phyloP scores from a whole-genome alignment of 345 rosid species.

The Arabidopsis arenosa region DNA sequence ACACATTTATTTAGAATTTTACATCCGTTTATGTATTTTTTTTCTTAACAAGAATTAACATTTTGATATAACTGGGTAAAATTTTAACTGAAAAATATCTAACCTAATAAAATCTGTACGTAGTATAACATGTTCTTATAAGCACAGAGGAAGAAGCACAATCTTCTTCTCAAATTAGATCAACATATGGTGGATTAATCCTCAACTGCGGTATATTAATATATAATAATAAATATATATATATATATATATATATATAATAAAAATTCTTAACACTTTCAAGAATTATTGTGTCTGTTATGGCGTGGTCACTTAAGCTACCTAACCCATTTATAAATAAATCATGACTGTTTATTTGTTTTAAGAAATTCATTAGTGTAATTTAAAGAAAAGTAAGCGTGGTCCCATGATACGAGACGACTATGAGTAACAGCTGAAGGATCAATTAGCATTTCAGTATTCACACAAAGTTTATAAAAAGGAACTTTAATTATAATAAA shows the following conservation, averaged over 20 bases:
- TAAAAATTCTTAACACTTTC: conserved; percentile 8
- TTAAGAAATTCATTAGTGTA: conserved; percentile 21
- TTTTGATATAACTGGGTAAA: background rate
- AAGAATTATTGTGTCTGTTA: conserved; percentile 40
- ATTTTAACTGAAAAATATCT: background rate
- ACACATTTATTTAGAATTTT: background rate
- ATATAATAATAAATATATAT: background rate
- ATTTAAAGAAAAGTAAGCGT: conserved; percentile 8
- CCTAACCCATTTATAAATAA: conserved; percentile 41
- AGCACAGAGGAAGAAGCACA: background rate
- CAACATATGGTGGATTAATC: background rate
- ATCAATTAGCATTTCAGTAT: background rate
- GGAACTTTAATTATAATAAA: background rate
- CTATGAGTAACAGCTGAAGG: conserved; percentile 10
- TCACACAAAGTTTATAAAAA: too few relatives aligned
- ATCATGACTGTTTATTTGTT: conserved; percentile 10
- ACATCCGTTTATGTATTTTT: background rate
- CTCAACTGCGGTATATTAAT: background rate
- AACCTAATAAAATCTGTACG: too few relatives aligned
- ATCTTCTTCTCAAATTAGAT: background rate
- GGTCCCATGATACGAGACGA: conserved; percentile 26
- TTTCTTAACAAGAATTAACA: background rate
- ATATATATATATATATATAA: background rate
- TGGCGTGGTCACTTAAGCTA: conserved; percentile 44
- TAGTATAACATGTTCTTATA: too few relatives aligned